These are phyloP conservation scores for Scutellaria minor DNA, from an alignment of 257 asterid species.

Conservation along the genomic window DNA sequence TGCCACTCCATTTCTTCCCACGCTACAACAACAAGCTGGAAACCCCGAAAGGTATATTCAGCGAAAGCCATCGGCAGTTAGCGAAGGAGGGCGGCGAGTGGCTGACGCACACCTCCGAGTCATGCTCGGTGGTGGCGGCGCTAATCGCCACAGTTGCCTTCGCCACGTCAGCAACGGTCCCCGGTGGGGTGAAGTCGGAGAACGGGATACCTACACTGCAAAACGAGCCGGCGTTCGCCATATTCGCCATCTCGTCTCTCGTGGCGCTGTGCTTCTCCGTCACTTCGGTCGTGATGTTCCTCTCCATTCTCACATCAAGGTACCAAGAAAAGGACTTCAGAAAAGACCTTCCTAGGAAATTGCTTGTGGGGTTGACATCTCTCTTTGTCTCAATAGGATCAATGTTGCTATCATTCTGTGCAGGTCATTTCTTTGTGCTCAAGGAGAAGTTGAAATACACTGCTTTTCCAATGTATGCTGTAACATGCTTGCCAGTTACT, in stretches of 20 bases:
- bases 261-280: slow-evolving; percentile 60
- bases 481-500: slow-evolving; percentile 56
- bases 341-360: slow-evolving; percentile 44
- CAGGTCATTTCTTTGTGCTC: slow-evolving; percentile 58
- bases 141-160: slow-evolving; percentile 71
- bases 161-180: slow-evolving; percentile 57
- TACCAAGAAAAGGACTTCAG: slow-evolving; percentile 51
- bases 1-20: slow-evolving; percentile 42
- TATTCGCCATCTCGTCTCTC: slow-evolving; percentile 53
- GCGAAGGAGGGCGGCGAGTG: slow-evolving; percentile 47
- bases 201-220: slow-evolving; percentile 44
- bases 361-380: slow-evolving; percentile 51
- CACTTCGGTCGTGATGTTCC: slow-evolving; percentile 56
- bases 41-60: slow-evolving; percentile 48
- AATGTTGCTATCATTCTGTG: slow-evolving; percentile 56
- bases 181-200: slow-evolving; percentile 47
- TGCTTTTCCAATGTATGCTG: slow-evolving; percentile 46
- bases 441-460: slow-evolving; percentile 32
- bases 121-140: slow-evolving; percentile 68
- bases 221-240: slow-evolving; percentile 40
- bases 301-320: slow-evolving; percentile 63
- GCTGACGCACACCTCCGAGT: slow-evolving; percentile 54
- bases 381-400: slow-evolving; percentile 58
- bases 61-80: slow-evolving; percentile 34
- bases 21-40: slow-evolving; percentile 39